Evolutionary conservation across 2,329 filamentous ascomycete species (phyloP).

Genomic region (Zasmidium angulare): DNA sequence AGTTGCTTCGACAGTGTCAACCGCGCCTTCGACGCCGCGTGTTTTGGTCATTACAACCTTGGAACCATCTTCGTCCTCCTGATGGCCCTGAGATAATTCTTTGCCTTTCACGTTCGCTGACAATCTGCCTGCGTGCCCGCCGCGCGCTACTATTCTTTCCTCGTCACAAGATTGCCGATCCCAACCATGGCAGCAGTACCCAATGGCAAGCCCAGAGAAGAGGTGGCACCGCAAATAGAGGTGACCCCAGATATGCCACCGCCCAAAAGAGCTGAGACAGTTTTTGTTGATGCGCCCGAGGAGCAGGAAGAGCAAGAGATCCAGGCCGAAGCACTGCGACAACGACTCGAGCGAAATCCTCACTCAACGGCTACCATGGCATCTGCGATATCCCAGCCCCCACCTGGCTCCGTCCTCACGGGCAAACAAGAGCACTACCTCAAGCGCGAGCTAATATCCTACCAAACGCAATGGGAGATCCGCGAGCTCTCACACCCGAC

Average conservation of each 20-base stretch:
- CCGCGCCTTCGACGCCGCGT: not conserved
- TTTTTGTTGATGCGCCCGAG: constrained; percentile 33
- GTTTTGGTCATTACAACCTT: not conserved
- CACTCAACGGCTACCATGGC: constrained; percentile 28
- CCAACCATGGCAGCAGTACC: not conserved
- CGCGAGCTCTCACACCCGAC: constrained; percentile 91
- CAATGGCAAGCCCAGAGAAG: not conserved
- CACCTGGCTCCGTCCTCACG: constrained; percentile 67
- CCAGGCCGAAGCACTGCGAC: constrained; percentile 11
- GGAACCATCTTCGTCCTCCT: not conserved
- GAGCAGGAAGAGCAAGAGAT: constrained; percentile 16
- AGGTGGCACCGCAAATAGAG: constrained; percentile 2
- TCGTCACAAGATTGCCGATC: not conserved
- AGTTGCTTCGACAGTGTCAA: not conserved
- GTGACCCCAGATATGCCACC: constrained; percentile 17
- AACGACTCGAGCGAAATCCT: constrained; percentile 23
- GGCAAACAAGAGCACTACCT: constrained; percentile 99
- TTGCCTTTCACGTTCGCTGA: not conserved
- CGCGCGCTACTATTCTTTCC: not conserved
- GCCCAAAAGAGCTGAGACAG: constrained; percentile 26
- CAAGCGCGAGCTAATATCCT: constrained; percentile 88
- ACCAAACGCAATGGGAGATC: constrained; percentile 89
- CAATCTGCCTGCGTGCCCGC: not conserved
- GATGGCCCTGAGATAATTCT: not conserved
- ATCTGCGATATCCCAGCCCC: constrained; percentile 49